Base-by-base conservation (phyloP, 768 basidiomycete species). In the Holtermanniella nyarrowii region DNA sequence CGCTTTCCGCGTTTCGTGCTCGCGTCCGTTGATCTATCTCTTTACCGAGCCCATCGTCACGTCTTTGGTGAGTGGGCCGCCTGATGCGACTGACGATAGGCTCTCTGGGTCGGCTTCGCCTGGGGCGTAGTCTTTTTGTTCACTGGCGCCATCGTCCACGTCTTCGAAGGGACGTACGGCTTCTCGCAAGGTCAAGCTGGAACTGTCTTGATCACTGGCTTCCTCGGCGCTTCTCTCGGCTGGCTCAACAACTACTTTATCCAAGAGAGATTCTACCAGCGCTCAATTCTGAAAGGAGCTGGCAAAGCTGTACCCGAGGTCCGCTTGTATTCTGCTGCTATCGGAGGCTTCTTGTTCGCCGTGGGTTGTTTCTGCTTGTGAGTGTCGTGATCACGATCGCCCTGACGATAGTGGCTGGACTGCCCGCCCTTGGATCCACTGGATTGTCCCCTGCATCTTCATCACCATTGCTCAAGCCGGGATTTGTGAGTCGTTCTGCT, bases 261-360 rank as follows among this genome's bases (percentile, higher is more conserved):
- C 10, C 56, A 58, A 31, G 60, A 61, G 44, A 44, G 27, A 1
- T 22, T 58, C 20, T 55, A 54, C 43, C 53, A 44, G 14, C 22
- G 43, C 5, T 51, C 59, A 1, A 18, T 61, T 18, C 14, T 4
- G 2, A 31, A 40, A 7, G 62, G 62, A 0, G 41, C 51, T 25
- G 62, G 62, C 4, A 46, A 55, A 25, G 62, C 62, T 1, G 24
- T 18, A 2, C 62, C 62, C 4, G 60, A 65, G 53, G 58, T 59
- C 4, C 49, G 63, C 3, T 53, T 65, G 1, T 60, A 62, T 51
- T 40, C 60, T 0, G 20, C 48, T 18, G 54, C 56, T 0, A 24
- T 65, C 27, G 56, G 56, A 12, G 49, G 31, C 1, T 11, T 54
- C 23, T 42, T 57, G 21, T 60, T 60, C 49, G 18, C 44, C 7